A percentile compares a stretch with the other conserved stretches of the same genome.
Conservation (phyloP, 2,329 filamentous ascomycete genomes). For the Fusarium ambrosium region DNA sequence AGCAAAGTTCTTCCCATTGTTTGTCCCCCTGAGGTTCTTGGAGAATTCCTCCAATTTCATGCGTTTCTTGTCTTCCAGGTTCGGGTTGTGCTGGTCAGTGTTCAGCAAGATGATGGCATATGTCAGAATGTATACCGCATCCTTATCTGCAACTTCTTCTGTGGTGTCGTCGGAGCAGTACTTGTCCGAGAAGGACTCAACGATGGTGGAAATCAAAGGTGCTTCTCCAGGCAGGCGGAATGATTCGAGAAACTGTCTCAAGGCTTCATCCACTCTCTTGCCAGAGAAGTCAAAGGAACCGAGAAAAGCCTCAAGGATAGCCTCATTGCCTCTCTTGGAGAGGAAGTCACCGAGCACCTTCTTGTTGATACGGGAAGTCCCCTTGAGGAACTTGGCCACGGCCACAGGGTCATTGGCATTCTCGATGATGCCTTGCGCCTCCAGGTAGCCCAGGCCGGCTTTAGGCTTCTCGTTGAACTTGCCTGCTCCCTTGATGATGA, state of each 20-base stretch:
- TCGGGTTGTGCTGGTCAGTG: conserved; percentile 96
- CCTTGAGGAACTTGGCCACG: conserved; percentile 88
- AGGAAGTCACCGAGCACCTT: conserved; percentile 92
- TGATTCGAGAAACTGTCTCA: conserved; percentile 87
- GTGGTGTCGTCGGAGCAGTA: conserved; percentile 80
- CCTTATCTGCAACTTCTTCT: conserved; percentile 83
- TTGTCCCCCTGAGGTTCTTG: conserved; percentile 90
- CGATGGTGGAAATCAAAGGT: conserved; percentile 90
- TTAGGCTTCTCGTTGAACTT: conserved; percentile 98
- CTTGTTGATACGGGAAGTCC: conserved; percentile 90
- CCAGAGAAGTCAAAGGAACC: conserved; percentile 88
- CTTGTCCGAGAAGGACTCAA: conserved; percentile 87
- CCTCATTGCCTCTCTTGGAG: conserved; percentile 90
- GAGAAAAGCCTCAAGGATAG: conserved; percentile 87
- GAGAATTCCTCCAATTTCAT: conserved; percentile 90
- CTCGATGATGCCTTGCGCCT: conserved; percentile 86
- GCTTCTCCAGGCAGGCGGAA: conserved; percentile 97
- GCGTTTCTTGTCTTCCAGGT: conserved; percentile 81
- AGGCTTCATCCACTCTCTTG: conserved; percentile 90
- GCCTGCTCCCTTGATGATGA: conserved; percentile 87
- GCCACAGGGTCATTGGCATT: conserved; percentile 79
- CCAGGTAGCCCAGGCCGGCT: conserved; percentile 86
- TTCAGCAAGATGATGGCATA: conserved; percentile 99
- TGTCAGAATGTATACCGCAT: conserved; percentile 89
- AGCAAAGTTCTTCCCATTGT: conserved; percentile 86